Evolutionary conservation across 129 eudicot genomes (phyloP).

Genomic region (Arctium minus): DNA sequence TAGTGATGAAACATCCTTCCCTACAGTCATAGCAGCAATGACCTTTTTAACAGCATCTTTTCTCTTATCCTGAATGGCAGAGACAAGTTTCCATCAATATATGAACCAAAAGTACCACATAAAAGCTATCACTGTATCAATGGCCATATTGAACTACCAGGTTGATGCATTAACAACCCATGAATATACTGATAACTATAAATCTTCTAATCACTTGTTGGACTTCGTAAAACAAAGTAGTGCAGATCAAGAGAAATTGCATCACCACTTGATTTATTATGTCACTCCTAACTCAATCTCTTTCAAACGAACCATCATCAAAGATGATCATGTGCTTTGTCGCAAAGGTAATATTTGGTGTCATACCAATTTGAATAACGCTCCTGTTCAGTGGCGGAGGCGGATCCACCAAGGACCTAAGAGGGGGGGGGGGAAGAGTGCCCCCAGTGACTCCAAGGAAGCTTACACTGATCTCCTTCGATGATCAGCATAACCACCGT

Average conservation of each 20-base stretch:
- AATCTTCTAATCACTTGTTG: not conserved
- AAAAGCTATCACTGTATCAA: not conserved
- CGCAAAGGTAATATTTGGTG: not conserved
- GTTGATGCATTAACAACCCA: not conserved
- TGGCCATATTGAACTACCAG: not conserved
- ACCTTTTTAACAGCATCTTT: constrained; percentile 99
- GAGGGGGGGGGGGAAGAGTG: no score
- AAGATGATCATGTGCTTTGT: no score
- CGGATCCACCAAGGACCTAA: no score
- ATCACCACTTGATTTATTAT: not conserved
- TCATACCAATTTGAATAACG: not conserved
- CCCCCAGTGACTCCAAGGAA: no score
- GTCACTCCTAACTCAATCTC: not conserved
- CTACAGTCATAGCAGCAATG: constrained; percentile 99
- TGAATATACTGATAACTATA: not conserved
- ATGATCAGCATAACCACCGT: no score
- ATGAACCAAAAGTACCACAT: not conserved
- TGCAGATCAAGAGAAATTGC: not conserved
- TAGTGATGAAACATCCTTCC: constrained; percentile 96
- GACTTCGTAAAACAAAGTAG: not conserved
- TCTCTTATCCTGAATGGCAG: constrained; percentile 77
- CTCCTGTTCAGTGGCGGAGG: no score
- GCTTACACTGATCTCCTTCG: no score
- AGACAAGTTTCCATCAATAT: not conserved
- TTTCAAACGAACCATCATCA: not conserved